Percentiles rank a stretch among this genome's conserved stretches.
Evolutionary conservation across 1,139 yeast genomes (phyloP).

Genomic region (Geotrichum restrictum): DNA sequence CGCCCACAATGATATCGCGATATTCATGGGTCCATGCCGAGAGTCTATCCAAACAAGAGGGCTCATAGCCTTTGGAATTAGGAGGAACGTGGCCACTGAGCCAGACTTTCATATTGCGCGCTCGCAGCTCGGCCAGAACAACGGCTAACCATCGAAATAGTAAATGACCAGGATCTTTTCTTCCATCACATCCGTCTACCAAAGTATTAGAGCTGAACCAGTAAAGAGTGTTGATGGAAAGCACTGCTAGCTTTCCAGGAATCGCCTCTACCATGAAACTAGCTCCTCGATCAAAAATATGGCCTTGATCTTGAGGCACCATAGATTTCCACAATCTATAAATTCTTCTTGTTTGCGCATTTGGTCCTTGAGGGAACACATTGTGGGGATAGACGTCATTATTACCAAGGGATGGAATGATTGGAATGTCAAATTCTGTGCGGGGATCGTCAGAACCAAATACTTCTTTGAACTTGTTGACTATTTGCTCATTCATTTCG

Average conservation of each 20-base stretch:
- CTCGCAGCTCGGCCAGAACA: slow-evolving; percentile 66
- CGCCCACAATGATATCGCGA: slow-evolving; percentile 77
- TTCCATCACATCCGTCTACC: slow-evolving; percentile 71
- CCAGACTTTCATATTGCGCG: slow-evolving; percentile 81
- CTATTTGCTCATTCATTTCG: slow-evolving; percentile 60
- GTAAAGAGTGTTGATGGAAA: slow-evolving; percentile 74
- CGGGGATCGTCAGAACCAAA: slow-evolving; percentile 43
- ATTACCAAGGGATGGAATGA: slow-evolving; percentile 73
- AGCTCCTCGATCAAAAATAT: slow-evolving; percentile 69
- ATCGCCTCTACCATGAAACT: slow-evolving; percentile 71
- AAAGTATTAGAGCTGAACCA: slow-evolving; percentile 73
- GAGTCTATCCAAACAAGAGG: slow-evolving; percentile 66
- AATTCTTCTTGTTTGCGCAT: slow-evolving; percentile 73
- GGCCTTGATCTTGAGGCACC: slow-evolving; percentile 72
- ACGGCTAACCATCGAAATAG: slow-evolving; percentile 74
- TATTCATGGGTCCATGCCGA: slow-evolving; percentile 76
- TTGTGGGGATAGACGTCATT: slow-evolving; percentile 89
- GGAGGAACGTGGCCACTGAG: slow-evolving; percentile 87
- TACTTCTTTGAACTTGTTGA: slow-evolving; percentile 54
- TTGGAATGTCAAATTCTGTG: slow-evolving; percentile 40
- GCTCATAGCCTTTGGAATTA: slow-evolving; percentile 68
- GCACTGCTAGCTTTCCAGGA: slow-evolving; percentile 70
- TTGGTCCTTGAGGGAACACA: slow-evolving; percentile 78
- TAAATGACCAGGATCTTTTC: slow-evolving; percentile 74
- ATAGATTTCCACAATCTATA: slow-evolving; percentile 67